Evolutionary conservation across 805 yeast genomes (phyloP).

Genomic region (Sugiyamaella americana): DNA sequence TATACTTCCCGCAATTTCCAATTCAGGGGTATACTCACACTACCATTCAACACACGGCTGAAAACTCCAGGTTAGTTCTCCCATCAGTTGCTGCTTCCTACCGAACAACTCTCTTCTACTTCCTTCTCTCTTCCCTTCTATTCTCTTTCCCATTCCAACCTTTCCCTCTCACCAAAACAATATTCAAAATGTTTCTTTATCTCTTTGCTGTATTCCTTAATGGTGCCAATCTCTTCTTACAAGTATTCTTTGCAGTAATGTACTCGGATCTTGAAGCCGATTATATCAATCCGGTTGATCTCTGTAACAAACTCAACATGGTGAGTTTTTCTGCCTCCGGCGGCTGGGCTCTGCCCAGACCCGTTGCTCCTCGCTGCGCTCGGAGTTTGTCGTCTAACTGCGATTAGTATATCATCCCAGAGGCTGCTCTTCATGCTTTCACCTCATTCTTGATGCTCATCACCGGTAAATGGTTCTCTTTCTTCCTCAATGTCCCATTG

Average conservation of each 20-base stretch:
- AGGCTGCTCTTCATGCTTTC: slow-evolving; percentile 69
- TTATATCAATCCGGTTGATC: slow-evolving; percentile 93
- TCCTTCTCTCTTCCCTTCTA: too few relatives aligned
- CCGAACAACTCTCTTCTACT: too few relatives aligned
- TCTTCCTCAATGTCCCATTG: slow-evolving; percentile 79
- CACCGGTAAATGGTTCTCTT: slow-evolving; percentile 89
- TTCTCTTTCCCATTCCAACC: too few relatives aligned
- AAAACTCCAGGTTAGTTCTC: too few relatives aligned
- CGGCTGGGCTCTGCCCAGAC: slow-evolving; percentile 1
- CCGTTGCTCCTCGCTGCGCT: neutral
- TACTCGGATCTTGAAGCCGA: slow-evolving; percentile 80
- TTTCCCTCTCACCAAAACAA: too few relatives aligned
- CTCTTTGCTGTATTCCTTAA: slow-evolving; percentile 63
- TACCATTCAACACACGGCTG: too few relatives aligned
- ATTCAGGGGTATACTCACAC: too few relatives aligned
- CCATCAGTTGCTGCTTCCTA: too few relatives aligned
- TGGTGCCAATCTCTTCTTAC: slow-evolving; percentile 78
- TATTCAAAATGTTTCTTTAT: slow-evolving; percentile 16
- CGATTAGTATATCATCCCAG: slow-evolving; percentile 68
- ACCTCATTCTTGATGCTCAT: slow-evolving; percentile 64
- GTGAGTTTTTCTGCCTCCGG: slow-evolving; percentile 17
- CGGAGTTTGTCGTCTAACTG: neutral
- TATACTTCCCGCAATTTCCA: too few relatives aligned
- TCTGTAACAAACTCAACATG: slow-evolving; percentile 83
- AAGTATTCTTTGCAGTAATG: slow-evolving; percentile 89